phyloP scores from a whole-genome alignment of 495 filamentous ascomycete species.

The Trichoderma parareesei region DNA sequence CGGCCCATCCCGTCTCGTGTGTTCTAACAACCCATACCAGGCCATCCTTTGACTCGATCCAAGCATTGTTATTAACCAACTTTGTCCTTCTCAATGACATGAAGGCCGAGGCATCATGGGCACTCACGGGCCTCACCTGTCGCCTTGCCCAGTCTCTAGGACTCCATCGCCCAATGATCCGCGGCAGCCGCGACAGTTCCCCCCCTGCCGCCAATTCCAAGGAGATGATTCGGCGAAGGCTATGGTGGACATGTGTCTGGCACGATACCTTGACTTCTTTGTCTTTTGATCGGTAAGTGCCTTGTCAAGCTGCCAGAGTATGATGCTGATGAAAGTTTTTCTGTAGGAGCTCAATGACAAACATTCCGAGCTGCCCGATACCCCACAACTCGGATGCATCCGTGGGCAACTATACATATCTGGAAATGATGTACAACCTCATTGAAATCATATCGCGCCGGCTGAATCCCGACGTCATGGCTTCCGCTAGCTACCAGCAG shows the following conservation, averaged over 20 bases:
- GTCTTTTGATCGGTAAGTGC: slow-evolving; percentile 44
- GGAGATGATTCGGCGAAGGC: slow-evolving; percentile 36
- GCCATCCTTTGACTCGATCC: slow-evolving; percentile 49
- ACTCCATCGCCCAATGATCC: slow-evolving; percentile 35
- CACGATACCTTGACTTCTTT: slow-evolving; percentile 48
- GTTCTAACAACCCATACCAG: slow-evolving; percentile 20
- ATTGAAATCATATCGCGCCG: slow-evolving; percentile 41
- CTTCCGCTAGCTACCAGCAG: slow-evolving; percentile 34
- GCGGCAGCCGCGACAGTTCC: slow-evolving; percentile 27
- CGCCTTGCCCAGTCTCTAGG: slow-evolving; percentile 48
- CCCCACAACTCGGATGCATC: slow-evolving; percentile 35
- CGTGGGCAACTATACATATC: slow-evolving; percentile 40
- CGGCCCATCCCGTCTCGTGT: neutral
- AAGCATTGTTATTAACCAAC: slow-evolving; percentile 44
- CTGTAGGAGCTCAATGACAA: slow-evolving; percentile 40
- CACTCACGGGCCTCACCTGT: slow-evolving; percentile 45
- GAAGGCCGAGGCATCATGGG: slow-evolving; percentile 53
- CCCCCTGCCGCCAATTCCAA: slow-evolving; percentile 29
- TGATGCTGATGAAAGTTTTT: neutral
- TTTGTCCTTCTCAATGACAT: slow-evolving; percentile 51
- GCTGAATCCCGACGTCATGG: slow-evolving; percentile 43
- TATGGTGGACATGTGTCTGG: slow-evolving; percentile 51
- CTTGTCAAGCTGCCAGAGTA: neutral
- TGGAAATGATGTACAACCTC: slow-evolving; percentile 48
- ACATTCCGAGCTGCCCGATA: slow-evolving; percentile 39